Evolutionary conservation across 805 yeast genomes (phyloP).

Genomic region (Debaryomyces prosopidis): DNA sequence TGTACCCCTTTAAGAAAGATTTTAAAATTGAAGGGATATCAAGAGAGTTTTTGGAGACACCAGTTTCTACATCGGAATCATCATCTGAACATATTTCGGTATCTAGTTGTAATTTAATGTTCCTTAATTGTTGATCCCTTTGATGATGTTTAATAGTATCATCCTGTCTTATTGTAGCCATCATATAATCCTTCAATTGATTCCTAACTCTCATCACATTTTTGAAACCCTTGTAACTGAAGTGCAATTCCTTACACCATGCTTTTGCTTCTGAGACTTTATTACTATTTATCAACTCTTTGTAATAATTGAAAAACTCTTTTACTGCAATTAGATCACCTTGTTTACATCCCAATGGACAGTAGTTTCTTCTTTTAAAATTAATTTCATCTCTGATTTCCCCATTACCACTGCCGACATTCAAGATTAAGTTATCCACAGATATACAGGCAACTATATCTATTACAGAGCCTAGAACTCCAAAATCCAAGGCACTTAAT

Average conservation of each 20-base stretch:
- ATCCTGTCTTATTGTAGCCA: slow-evolving; percentile 45
- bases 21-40: slow-evolving; percentile 65
- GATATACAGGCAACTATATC: slow-evolving; percentile 93
- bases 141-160: slow-evolving; percentile 25
- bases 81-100: slow-evolving; percentile 9
- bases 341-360: slow-evolving; percentile 66
- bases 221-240: slow-evolving; percentile 77
- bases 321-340: slow-evolving; percentile 87
- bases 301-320: slow-evolving; percentile 65
- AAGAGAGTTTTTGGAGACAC: slow-evolving; percentile 25
- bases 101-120: slow-evolving; percentile 26
- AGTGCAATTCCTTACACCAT: slow-evolving; percentile 82
- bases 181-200: slow-evolving; percentile 74
- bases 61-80: slow-evolving; percentile 21
- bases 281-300: slow-evolving; percentile 23
- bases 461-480: slow-evolving; percentile 64
- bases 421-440: slow-evolving; percentile 82
- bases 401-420: slow-evolving; percentile 59
- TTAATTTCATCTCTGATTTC: slow-evolving; percentile 84
- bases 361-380: slow-evolving; percentile 65
- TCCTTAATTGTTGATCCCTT: slow-evolving; percentile 24
- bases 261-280: slow-evolving; percentile 57
- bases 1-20: slow-evolving; percentile 79
- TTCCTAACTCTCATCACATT: slow-evolving; percentile 73
- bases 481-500: slow-evolving; percentile 61